Evolutionary conservation across 108 stramenopile species (phyloP), one percentile per base, ranked within the genome.

Genomic region (Skeletonema menzelii): DNA sequence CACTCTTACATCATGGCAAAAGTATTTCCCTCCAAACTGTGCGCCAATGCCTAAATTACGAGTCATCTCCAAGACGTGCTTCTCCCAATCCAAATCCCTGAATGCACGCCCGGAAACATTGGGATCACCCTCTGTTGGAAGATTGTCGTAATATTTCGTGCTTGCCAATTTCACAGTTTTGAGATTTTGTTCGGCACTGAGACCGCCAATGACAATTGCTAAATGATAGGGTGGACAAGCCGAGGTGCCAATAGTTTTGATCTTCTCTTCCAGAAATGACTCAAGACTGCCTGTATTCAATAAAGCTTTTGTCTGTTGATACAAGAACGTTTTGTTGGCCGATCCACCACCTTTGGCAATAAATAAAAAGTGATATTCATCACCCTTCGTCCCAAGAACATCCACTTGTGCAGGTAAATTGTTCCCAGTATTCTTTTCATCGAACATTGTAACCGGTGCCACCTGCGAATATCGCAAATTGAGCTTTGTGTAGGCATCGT

Each of bases 281-380:
- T 95, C 92, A 17, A 98, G 77, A 55, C 89, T 84, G 20, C 91
- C 93, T 3, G 90, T 70, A 53, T 98, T 98, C 59, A 98, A 65
- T 17, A 98, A 76, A 0, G 96, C 95, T 79, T 98, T 98, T 53
- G 97, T 98, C 82, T 97, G 97, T 70, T 98, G 97, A 70, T 94
- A 97, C 56, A 98, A 67, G 74, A 97, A 98, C 11, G 97, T 97
- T 73, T 98, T 98, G 85, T 98, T 98, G 20, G 97, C 97, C 31
- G 91, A 92, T 12, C 97, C 97, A 28, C 97, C 97, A 19, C 97
- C 97, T 84, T 98, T 98, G 75, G 97, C 97, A 61, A 98, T 96
- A 69, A 97, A 98, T 57, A 93, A 76, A 63, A 98, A 98, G 65
- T 92, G 76, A 78, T 98, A 98, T 70, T 90, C 90, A 63, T 84